A percentile compares a stretch with the other conserved stretches of the same genome.
These are phyloP conservation scores for Nidularia sp. DNA, from an alignment of 768 basidiomycete species.

Conservation along the genomic window DNA sequence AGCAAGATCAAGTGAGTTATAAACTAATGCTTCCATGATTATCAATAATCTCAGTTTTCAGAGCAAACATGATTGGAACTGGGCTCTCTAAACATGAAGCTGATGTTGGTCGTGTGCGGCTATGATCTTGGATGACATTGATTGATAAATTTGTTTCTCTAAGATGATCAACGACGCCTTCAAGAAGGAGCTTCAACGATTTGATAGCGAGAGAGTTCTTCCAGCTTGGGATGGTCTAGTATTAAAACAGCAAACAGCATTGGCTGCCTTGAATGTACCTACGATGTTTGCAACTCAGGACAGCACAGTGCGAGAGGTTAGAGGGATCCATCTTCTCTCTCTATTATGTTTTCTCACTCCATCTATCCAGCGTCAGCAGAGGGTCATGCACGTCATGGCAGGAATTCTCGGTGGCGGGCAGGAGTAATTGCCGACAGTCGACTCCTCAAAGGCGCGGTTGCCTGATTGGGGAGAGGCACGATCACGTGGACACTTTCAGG, in stretches of 20 bases:
- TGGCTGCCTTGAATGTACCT: conserved; percentile 62
- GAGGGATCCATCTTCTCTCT: conserved; percentile 7
- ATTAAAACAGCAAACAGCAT: conserved; percentile 60
- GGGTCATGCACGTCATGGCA: conserved; percentile 66
- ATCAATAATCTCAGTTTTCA: conserved; percentile 18
- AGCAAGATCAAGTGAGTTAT: conserved; percentile 55
- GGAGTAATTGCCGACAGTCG: no score
- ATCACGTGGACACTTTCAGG: no score
- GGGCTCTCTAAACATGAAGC: conserved; percentile 67
- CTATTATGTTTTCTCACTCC: not conserved
- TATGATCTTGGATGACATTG: not conserved
- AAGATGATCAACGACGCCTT: conserved; percentile 67
- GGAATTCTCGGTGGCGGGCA: conserved; percentile 34
- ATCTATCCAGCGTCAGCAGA: conserved; percentile 55
- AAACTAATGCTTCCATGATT: not conserved
- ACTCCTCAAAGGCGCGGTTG: no score
- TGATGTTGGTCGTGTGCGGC: conserved; percentile 39
- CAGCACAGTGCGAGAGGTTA: conserved; percentile 52
- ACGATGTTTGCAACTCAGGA: conserved; percentile 62
- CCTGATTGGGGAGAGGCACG: no score
- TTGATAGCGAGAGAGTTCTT: conserved; percentile 66
- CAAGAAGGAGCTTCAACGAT: conserved; percentile 59
- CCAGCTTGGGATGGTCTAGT: conserved; percentile 77
- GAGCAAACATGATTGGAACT: conserved; percentile 64
- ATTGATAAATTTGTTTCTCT: not conserved